Evolutionary conservation across 1,139 yeast genomes (phyloP).

Genomic region (Petasospora fabianii): DNA sequence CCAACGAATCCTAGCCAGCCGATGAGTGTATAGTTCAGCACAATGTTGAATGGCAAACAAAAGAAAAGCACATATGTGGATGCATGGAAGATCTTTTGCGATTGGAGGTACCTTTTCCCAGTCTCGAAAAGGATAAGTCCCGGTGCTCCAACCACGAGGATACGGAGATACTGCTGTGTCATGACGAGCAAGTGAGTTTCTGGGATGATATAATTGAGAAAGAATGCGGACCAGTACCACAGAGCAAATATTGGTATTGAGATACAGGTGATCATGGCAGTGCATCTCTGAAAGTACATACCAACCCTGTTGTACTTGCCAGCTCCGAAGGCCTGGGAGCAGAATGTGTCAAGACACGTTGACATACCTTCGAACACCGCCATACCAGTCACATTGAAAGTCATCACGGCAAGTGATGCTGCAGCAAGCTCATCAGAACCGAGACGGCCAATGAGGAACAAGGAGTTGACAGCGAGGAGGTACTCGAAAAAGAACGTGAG

Average conservation of each 20-base stretch:
- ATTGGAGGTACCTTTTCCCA: constrained; percentile 38
- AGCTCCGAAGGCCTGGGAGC: constrained; percentile 51
- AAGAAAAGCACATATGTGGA: constrained; percentile 35
- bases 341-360: constrained; percentile 48
- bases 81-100: constrained; percentile 39
- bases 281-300: constrained; percentile 40
- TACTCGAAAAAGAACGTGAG: constrained; percentile 50
- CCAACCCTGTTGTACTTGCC: constrained; percentile 36
- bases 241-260: constrained; percentile 32
- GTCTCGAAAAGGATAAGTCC: constrained; percentile 39
- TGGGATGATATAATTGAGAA: constrained; percentile 33
- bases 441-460: constrained; percentile 46
- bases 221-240: constrained; percentile 39
- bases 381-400: constrained; percentile 46
- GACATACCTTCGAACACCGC: constrained; percentile 55
- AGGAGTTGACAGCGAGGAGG: constrained; percentile 44
- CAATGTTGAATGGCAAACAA: constrained; percentile 33
- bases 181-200: constrained; percentile 31
- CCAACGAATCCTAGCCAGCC: constrained; percentile 35
- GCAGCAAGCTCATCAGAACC: constrained; percentile 47
- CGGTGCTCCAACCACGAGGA: constrained; percentile 36
- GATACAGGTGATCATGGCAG: constrained; percentile 37
- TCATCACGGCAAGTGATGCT: constrained; percentile 47
- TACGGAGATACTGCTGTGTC: constrained; percentile 35
- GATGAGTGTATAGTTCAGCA: constrained; percentile 32